Percentiles rank a stretch among this genome's conserved stretches.
phyloP scores from a whole-genome alignment of 1,139 yeast genomes.

The Arxiozyma bovina region DNA sequence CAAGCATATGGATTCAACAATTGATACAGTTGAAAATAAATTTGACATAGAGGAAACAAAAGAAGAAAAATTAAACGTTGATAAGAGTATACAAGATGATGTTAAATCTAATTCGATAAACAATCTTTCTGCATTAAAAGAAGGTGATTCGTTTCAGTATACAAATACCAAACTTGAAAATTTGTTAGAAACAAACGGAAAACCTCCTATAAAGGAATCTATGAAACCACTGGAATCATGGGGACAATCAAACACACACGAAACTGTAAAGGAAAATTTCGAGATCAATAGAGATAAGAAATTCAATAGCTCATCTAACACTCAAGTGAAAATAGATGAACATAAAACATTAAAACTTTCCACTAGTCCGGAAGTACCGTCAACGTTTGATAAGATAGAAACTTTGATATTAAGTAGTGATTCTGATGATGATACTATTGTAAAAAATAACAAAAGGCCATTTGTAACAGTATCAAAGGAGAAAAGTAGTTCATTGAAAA shows the following conservation, averaged over 20 bases:
- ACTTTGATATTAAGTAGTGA: slow-evolving; percentile 5
- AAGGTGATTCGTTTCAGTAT: neutral
- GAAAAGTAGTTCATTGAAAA: neutral
- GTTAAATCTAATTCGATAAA: no score
- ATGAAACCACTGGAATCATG: neutral
- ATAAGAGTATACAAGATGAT: neutral
- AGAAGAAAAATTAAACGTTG: no score
- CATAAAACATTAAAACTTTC: neutral
- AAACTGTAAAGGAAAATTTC: no score
- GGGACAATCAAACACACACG: neutral
- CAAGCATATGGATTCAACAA: neutral
- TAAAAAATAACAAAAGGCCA: slow-evolving; percentile 1
- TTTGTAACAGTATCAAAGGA: slow-evolving; percentile 1
- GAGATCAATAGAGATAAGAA: neutral
- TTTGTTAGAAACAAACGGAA: neutral
- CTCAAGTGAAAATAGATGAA: neutral
- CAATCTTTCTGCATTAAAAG: neutral
- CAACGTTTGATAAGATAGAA: neutral
- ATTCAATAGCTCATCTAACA: neutral
- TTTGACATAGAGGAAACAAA: neutral
- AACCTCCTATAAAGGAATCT: neutral
- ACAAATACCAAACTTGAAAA: neutral
- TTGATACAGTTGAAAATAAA: neutral
- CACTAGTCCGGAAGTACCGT: neutral
- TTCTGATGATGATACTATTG: neutral